Base-by-base conservation (phyloP, 768 basidiomycete genomes). In the Termitomyces sp. region DNA sequence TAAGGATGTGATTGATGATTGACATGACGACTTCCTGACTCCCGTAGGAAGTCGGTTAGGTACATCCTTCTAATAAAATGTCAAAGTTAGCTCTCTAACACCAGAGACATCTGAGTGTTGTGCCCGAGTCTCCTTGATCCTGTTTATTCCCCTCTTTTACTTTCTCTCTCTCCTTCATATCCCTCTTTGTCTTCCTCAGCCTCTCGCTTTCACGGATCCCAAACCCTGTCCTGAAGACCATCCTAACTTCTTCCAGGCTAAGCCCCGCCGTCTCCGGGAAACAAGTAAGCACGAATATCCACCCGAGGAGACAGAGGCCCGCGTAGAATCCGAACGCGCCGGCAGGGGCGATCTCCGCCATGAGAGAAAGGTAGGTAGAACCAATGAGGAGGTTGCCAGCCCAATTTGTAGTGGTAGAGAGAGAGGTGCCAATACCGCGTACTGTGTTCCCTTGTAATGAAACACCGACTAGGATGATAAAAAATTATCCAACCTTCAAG, bases 211-310 rank as follows among this genome's bases (percentile, higher is more conserved):
- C 83, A 54, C 66, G 67, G 54, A 88, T 80, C 32, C 86, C 87
- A 68, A 87, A 88, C 41, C 86, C 84, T 55, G 77, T 66, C 62
- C 72, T 74, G 66, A 89, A 89, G 42, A 89, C 73, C 72, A 79
- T 70, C 64, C 72, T 77, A 8, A 86, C 85, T 67, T 88, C 86
- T 61, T 88, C 86, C n/a, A n/a, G n/a, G n/a, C 84, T 84, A 48
- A 89, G 68, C 40, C 87, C 89, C 0, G 85, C 85, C 35, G 88
- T 91, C 73, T 94, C 90, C 0, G 90, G 89, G 77, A 89, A 92
- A n/a, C n/a, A n/a, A 67, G 70, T 76, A 19, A 83, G 56, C 47
- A 85, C 85, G 70, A 91, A 92, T 11, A 87, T 23, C 76, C 81
- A 85, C 4, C 86, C 86, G 12, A 87, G 71, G 5, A 85, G 69